phyloP scores from a whole-genome alignment of 306 rosid species.

The Begonia masoniana region DNA sequence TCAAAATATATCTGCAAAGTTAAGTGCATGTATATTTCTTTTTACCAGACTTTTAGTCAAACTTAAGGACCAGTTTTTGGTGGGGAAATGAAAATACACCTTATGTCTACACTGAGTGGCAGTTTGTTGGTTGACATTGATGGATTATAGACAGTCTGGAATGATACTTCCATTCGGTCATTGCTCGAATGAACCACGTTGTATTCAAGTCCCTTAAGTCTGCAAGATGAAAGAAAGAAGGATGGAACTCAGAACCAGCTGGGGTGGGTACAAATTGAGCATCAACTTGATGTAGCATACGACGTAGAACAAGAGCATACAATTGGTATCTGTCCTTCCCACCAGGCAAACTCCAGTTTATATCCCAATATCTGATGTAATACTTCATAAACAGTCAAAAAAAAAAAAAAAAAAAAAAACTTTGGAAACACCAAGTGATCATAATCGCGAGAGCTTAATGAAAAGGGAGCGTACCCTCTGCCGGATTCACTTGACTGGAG shows the following conservation, averaged over 20 bases:
- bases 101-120: constrained; percentile 30
- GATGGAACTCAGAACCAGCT: not conserved
- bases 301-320: constrained; percentile 5
- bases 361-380: constrained; percentile 31
- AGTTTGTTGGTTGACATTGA: constrained; percentile 10
- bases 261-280: no score
- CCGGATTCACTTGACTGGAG: constrained; percentile 17
- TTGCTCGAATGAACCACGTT: constrained; percentile 17
- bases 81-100: constrained; percentile 11
- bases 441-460: not conserved
- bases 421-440: no score
- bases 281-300: no score
- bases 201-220: constrained; percentile 24
- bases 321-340: constrained; percentile 26
- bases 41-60: no score
- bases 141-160: constrained; percentile 12
- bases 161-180: constrained; percentile 23
- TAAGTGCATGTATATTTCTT: no score
- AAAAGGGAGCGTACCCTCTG: constrained; percentile 15
- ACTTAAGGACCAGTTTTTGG: no score
- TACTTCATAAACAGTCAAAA: no score
- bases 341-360: constrained; percentile 32
- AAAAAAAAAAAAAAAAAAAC: no score
- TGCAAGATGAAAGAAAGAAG: constrained; percentile 1
- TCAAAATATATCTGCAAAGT: constrained; percentile 22